Conservation (phyloP, 176 grass and related monocot genomes). For the Poa annua region DNA sequence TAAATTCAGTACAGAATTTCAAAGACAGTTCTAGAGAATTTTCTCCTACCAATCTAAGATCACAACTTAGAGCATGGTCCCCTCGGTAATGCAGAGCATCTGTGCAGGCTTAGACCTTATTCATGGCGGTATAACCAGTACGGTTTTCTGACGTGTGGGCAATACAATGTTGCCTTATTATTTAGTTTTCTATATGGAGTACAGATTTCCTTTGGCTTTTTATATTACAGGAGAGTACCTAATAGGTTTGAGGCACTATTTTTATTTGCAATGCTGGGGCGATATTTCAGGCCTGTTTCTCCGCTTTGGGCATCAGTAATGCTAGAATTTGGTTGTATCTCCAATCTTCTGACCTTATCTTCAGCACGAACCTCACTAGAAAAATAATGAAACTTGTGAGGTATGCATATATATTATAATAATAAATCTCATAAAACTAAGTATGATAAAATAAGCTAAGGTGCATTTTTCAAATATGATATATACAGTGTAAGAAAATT, state of each 20-base stretch:
- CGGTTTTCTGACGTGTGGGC: background rate
- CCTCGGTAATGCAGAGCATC: background rate
- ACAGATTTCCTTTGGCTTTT: background rate
- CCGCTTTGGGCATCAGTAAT: background rate
- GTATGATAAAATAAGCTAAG: background rate
- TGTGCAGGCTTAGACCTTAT: background rate
- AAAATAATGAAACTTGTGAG: background rate
- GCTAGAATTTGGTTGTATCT: conserved; percentile 13
- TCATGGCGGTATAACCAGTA: background rate
- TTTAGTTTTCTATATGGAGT: background rate
- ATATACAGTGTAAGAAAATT: background rate
- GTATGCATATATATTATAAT: background rate
- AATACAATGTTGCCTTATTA: too few species aligned
- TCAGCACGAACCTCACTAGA: conserved; percentile 27
- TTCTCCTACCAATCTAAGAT: background rate
- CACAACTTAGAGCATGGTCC: background rate
- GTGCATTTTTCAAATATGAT: background rate
- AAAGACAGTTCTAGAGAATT: background rate
- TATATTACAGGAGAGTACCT: conserved; percentile 6
- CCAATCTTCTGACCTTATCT: background rate
- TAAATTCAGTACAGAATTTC: background rate
- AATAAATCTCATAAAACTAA: background rate
- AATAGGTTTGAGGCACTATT: background rate
- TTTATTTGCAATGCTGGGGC: background rate
- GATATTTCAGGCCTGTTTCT: background rate